Base-by-base conservation (phyloP, 148 eudicot species). In the Fagopyrum esculentum region DNA sequence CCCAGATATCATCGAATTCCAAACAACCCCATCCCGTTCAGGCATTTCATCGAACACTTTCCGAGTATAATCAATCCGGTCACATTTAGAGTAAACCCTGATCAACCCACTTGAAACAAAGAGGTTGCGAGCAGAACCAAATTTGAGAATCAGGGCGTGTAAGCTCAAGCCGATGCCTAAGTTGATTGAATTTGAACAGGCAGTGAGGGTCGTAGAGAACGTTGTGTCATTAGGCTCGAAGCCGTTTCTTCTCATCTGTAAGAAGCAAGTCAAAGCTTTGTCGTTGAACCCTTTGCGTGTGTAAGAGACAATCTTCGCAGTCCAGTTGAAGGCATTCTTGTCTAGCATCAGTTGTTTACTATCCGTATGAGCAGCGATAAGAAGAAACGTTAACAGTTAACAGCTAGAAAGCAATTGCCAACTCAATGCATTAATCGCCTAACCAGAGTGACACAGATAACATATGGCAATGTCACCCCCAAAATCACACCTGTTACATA, bases 1-100 rank as follows among this genome's bases (percentile, higher is more conserved):
- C 51, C 85, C 88, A 11, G 81, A 76, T 17, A 87, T 82, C 84
- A 86, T 85, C 16, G 80, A 49, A 61, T 85, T 86, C 91, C 91
- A 90, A 69, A 86, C 82, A 48, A 86, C 84, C 2, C 69, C 81
- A 49, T 84, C 87, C 57, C 87, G 70, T 9, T 55, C 76, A 75
- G 82, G 78, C 88, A 85, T 85, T 79, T 83, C 88, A 56, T 85
- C 88, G 50, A 85, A 85, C 83, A 85, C 79, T 9, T 76, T 73
- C 12, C 83, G 82, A 9, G 86, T 86, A 45, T 83, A 74, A 4
- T 52, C 17, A 3, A 81, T 22, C 12, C 79, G 45, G 35, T 57
- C 75, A 11, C 50, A 50, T 22, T 56, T 75, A 0, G 55, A 70
- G 35, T 85, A 85, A 77, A 79, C 52, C 0, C 54, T 44, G 7